A percentile compares a stretch with the other conserved stretches of the same genome.
Evolutionary conservation across 495 filamentous ascomycete genomes (phyloP).

Genomic region (Aspergillus conjunctus): DNA sequence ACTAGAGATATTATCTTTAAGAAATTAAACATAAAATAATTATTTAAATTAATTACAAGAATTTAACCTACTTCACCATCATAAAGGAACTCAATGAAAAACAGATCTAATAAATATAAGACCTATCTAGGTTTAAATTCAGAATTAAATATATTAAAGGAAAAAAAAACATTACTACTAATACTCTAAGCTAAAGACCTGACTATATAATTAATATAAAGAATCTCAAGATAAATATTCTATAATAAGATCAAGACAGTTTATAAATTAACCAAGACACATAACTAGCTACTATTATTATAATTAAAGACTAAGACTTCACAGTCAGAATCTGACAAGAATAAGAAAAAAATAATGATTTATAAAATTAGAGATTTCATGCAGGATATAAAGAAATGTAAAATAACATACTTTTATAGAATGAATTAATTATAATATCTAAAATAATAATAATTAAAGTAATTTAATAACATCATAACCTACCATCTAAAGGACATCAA

Average conservation of each 20-base stretch:
- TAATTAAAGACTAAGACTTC: no score
- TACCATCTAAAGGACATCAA: neutral
- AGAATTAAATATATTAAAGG: conserved; percentile 9
- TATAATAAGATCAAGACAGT: conserved; percentile 5
- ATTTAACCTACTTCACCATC: conserved; percentile 13
- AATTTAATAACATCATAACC: conserved; percentile 13
- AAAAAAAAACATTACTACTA: conserved; percentile 10
- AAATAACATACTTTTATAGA: conserved; percentile 1
- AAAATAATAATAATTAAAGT: conserved; percentile 8
- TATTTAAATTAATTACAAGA: conserved; percentile 17
- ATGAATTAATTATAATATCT: conserved; percentile 18
- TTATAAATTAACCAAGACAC: conserved; percentile 9
- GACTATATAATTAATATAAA: conserved; percentile 14
- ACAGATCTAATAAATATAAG: neutral
- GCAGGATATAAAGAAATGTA: no score
- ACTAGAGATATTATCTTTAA: conserved; percentile 10
- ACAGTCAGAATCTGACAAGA: no score
- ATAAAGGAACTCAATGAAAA: conserved; percentile 2
- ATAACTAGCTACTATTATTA: conserved; percentile 11
- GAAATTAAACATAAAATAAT: conserved; percentile 12
- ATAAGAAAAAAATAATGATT: no score
- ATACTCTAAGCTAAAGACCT: conserved; percentile 6
- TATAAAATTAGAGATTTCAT: no score
- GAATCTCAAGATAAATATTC: neutral
- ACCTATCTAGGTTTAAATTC: neutral